Evolutionary conservation across 2,329 filamentous ascomycete species (phyloP), one percentile per base, ranked within the genome.

Genomic region (Alternaria rosae): DNA sequence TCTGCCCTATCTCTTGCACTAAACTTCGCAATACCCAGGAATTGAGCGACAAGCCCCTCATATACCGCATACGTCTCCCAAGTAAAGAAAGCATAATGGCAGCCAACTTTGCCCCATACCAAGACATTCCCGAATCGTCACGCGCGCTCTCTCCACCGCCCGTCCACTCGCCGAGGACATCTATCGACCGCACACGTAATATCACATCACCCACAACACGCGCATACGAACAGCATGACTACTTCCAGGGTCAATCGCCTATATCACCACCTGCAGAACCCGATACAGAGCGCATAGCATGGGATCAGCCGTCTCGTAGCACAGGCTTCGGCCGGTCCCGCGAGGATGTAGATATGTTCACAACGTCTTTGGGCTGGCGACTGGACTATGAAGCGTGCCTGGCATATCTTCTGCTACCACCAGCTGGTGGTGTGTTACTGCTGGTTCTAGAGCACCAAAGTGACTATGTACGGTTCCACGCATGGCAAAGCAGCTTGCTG

Each of bases 401-500:
- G 74, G 94, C 95, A 54, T 99, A 99, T 79, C 77, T 97, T 64
- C 84, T 91, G 52, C 82, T 97, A 13, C 95, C 95, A 65, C 95
- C 95, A 1, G 85, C 94, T 0, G 95, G 94, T 3, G 92, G 91
- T 4, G 92, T 97, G 25, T 79, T 97, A 68, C 81, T 99, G 70
- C 81, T 99, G 69, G 87, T 98, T 45, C 78, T 94, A 66, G 95
- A 99, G 85, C 89, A 94, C 76, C 95, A 97, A 83, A 97, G 93
- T 76, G 95, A 99, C 81, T 99, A 97, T 80, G 95, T 99, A 59
- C 87, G 95, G 66, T 98, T 98, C 71, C 95, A 99, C 79, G 95
- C 95, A 8, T 99, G 95, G 94, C 95, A 99, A 81, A 92, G 91
- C 7, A 90, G 91, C 66, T 84, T 97, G 73, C 80, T 97, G 4